Conservation (phyloP, 2,329 filamentous ascomycete species). For the Paraphaeosphaeria minitans region DNA sequence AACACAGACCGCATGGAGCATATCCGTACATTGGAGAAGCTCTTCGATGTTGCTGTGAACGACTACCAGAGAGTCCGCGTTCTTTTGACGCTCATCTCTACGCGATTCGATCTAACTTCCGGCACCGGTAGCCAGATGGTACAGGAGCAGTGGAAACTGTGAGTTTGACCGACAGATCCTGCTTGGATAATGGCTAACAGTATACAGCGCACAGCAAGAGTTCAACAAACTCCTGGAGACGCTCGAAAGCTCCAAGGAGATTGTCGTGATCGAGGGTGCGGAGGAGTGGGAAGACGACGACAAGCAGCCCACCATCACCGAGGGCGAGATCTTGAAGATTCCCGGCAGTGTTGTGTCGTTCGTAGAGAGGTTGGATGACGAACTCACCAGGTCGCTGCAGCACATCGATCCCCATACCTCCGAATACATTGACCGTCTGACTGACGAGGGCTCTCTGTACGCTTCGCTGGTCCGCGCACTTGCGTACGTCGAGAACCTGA, state of each 20-base stretch:
- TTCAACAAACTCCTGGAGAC: constrained; percentile 76
- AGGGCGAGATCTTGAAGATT: constrained; percentile 83
- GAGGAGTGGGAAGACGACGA: constrained; percentile 99
- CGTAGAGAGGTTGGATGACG: constrained; percentile 93
- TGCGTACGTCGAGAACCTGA: constrained; percentile 84
- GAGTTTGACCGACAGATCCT: constrained; percentile 24
- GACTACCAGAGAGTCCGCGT: constrained; percentile 96
- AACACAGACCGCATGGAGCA: constrained; percentile 95
- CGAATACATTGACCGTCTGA: constrained; percentile 94
- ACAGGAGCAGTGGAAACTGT: constrained; percentile 93
- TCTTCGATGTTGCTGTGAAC: constrained; percentile 83
- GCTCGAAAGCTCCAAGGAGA: constrained; percentile 77
- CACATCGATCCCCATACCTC: constrained; percentile 98
- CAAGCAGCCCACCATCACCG: constrained; percentile 76
- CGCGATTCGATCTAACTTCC: constrained; percentile 88
- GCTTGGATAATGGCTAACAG: constrained; percentile 18
- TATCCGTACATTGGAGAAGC: constrained; percentile 96
- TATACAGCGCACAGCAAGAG: constrained; percentile 74
- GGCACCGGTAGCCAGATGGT: constrained; percentile 84
- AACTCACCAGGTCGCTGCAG: constrained; percentile 95
- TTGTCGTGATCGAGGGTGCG: constrained; percentile 86
- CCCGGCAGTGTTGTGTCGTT: constrained; percentile 94
- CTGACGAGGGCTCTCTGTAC: constrained; percentile 89
- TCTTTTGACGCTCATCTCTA: constrained; percentile 87
- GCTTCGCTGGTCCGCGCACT: constrained; percentile 87